These are phyloP conservation scores for Epicoccum nigrum DNA, from an alignment of 2,329 filamentous ascomycete genomes.

Conservation along the genomic window DNA sequence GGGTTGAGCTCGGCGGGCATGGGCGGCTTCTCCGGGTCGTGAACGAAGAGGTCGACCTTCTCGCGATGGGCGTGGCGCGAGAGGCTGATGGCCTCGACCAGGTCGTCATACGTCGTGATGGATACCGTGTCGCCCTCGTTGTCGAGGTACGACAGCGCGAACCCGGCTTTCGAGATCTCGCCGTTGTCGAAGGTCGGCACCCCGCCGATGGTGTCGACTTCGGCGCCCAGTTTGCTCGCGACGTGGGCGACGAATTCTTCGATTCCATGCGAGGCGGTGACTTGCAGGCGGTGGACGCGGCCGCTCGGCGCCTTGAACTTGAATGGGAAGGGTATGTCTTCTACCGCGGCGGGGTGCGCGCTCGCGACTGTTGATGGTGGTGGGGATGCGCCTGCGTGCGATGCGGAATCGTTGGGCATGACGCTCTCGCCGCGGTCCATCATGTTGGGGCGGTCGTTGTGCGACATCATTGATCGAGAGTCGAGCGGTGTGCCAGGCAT, in stretches of 20 bases:
- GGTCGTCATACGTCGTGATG: conserved; percentile 93
- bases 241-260: conserved; percentile 78
- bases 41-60: conserved; percentile 97
- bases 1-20: conserved; percentile 69
- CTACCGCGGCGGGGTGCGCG: conserved; percentile 58
- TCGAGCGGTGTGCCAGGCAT: conserved; percentile 65
- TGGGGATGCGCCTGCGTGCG: conserved; percentile 82
- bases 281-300: conserved; percentile 89
- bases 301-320: conserved; percentile 98
- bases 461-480: conserved; percentile 79
- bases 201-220: conserved; percentile 84
- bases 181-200: conserved; percentile 78
- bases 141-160: conserved; percentile 93
- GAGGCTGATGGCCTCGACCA: conserved; percentile 86
- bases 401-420: conserved; percentile 91
- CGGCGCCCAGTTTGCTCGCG: conserved; percentile 80
- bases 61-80: conserved; percentile 78
- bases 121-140: conserved; percentile 97
- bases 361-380: conserved; percentile 68
- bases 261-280: conserved; percentile 80
- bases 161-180: conserved; percentile 76
- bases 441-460: conserved; percentile 67
- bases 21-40: conserved; percentile 89
- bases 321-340: conserved; percentile 88
- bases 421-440: conserved; percentile 81